Evolutionary conservation across 805 yeast genomes (phyloP).

Genomic region (Yarrowia sp.): DNA sequence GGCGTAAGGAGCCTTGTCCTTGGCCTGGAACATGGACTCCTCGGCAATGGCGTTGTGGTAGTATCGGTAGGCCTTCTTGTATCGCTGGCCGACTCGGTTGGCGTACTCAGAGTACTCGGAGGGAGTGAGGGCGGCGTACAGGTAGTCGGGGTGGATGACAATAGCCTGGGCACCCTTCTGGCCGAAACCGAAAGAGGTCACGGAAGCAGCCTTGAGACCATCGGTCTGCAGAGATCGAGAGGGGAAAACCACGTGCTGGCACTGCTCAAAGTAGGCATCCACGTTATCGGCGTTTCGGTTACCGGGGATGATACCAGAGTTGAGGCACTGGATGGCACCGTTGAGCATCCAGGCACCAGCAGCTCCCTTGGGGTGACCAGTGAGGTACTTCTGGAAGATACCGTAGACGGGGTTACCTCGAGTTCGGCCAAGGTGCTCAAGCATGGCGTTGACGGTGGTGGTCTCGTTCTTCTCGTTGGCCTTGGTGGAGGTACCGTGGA

Average conservation of each 20-base stretch:
- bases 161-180: constrained; percentile 99
- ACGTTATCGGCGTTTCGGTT: constrained; percentile 98
- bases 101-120: constrained; percentile 74
- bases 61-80: constrained; percentile 90
- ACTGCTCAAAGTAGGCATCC: constrained; percentile 81
- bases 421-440: constrained; percentile 92
- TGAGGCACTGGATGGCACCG: constrained; percentile 93
- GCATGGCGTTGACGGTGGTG: constrained; percentile 87
- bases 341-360: constrained; percentile 99
- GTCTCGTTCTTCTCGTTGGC: constrained; percentile 99
- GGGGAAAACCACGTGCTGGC: constrained; percentile 90
- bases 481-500: constrained; percentile 99
- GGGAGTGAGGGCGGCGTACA: constrained; percentile 81
- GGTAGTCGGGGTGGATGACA: constrained; percentile 90
- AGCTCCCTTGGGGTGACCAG: constrained; percentile 99
- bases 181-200: constrained; percentile 98
- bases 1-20: constrained; percentile 90
- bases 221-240: constrained; percentile 92
- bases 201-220: constrained; percentile 95
- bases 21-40: constrained; percentile 90
- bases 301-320: constrained; percentile 95
- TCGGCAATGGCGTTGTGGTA: constrained; percentile 93
- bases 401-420: constrained; percentile 98
- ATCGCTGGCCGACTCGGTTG: constrained; percentile 75
- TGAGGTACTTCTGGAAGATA: constrained; percentile 97